Conservation (phyloP, 441 rosid genomes). For the Pelargonium fulgidum region DNA sequence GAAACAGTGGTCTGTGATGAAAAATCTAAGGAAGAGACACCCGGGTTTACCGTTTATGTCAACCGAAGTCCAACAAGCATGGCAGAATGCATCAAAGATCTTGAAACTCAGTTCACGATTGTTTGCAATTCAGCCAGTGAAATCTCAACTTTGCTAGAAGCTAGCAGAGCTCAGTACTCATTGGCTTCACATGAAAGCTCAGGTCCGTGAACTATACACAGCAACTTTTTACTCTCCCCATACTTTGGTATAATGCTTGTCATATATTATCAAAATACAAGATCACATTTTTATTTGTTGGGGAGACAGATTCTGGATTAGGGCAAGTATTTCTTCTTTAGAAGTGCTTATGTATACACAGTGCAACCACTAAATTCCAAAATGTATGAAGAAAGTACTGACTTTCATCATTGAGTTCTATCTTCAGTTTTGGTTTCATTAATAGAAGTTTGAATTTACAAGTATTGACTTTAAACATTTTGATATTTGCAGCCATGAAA, state of each 20-base stretch:
- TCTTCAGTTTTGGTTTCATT: no score
- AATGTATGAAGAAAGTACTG: background rate
- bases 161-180: conserved; percentile 61
- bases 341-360: no score
- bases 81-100: conserved; percentile 89
- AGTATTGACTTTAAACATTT: conserved; percentile 2
- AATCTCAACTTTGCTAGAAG: conserved; percentile 74
- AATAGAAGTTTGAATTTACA: no score
- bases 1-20: conserved; percentile 44
- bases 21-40: conserved; percentile 46
- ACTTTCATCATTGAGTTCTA: no score
- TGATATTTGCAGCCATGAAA: conserved; percentile 58
- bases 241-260: conserved; percentile 2
- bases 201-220: conserved; percentile 35
- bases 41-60: conserved; percentile 86
- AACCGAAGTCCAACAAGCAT: conserved; percentile 88
- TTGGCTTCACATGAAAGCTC: conserved; percentile 55
- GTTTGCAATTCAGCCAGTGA: conserved; percentile 67
- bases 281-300: no score
- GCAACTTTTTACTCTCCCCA: background rate
- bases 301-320: no score
- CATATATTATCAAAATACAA: background rate
- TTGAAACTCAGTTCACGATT: conserved; percentile 65
- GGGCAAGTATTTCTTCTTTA: no score
- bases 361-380: background rate